Evolutionary conservation across 75 land plant species (phyloP), one percentile per base, ranked within the genome.

Genomic region (Pinus tabuliformis): DNA sequence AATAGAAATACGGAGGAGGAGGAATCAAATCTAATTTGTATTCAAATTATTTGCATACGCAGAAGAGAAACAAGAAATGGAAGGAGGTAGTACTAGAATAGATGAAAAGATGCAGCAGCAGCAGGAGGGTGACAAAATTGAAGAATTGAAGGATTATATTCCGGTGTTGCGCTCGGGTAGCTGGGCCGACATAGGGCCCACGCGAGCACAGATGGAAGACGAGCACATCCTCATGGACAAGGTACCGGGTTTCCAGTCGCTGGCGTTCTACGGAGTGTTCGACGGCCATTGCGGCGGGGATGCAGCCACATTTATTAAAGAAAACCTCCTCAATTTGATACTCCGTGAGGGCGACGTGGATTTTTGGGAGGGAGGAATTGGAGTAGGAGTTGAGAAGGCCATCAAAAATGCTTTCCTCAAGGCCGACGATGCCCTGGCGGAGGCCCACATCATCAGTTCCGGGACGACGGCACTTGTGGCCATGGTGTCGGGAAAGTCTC

Each of bases 171-270:
- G 84, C 8, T 82, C 81, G 0, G 84, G 84, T 54, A 82, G 84
- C 56, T 78, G 82, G 4, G 70, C 76, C 24, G 81, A 82, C 73
- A 73, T 45, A 60, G 84, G 84, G 21, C 1, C 2, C 33, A 24
- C 14, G 16, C 49, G 84, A 57, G 39, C 60, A 59, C 45, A 39
- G 6, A 82, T 82, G 84, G 84, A 82, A 65, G 84, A 82, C 74
- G 81, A 75, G 6, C 84, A 82, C 74, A 65, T 82, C 59, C 61
- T 81, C 26, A 75, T 82, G 12, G 84, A 82, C 37, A 77, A 82
- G 49, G 76, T 82, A 39, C 39, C 59, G 11, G 45, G 36, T 24
- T 30, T 5, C 5, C 0, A 26, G 6, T 9, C 24, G 11, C 11
- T 4, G 22, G 56, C 42, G 0, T 73, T 24, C 11, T 39, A 59